phyloP scores from a whole-genome alignment of 768 basidiomycete species.

The Cytidiella melzeri region DNA sequence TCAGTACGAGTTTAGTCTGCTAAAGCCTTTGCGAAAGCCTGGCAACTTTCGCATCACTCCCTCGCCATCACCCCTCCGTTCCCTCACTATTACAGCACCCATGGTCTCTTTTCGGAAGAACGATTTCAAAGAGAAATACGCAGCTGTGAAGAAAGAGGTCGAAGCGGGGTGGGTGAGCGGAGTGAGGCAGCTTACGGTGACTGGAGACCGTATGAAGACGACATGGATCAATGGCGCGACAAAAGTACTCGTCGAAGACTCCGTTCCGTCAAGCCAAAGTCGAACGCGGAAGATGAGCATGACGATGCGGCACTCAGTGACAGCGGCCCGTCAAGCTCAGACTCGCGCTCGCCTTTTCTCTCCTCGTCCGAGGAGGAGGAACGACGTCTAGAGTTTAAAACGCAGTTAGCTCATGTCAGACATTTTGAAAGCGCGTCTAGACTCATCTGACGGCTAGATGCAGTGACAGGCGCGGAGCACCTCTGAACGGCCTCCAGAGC shows the following conservation, averaged over 20 bases:
- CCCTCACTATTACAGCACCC: conserved; percentile 39
- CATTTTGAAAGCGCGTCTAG: no score
- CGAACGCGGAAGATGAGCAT: conserved; percentile 12
- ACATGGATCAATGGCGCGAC: conserved; percentile 39
- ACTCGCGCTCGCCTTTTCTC: conserved; percentile 12
- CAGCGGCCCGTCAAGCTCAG: not conserved
- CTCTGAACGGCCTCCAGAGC: no score
- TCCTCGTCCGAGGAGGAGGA: conserved; percentile 20
- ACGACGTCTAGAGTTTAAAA: conserved; percentile 5
- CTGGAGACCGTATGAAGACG: conserved; percentile 36
- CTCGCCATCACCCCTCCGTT: conserved; percentile 39
- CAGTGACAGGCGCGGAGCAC: no score
- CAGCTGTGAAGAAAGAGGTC: conserved; percentile 44
- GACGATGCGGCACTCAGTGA: conserved; percentile 34
- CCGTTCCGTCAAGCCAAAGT: no score
- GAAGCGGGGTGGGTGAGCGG: conserved; percentile 60
- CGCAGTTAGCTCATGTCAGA: not conserved
- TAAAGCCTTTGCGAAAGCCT: conserved; percentile 24
- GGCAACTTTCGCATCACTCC: conserved; percentile 49
- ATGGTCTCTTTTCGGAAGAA: conserved; percentile 22
- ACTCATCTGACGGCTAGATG: no score
- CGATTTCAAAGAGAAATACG: conserved; percentile 22
- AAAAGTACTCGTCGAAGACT: not conserved
- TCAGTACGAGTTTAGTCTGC: not conserved
- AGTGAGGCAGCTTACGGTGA: conserved; percentile 44